A percentile compares a stretch with the other conserved stretches of the same genome.
These are phyloP conservation scores for Crinitomyces ghanaensis DNA, from an alignment of 805 yeast species.

Conservation along the genomic window DNA sequence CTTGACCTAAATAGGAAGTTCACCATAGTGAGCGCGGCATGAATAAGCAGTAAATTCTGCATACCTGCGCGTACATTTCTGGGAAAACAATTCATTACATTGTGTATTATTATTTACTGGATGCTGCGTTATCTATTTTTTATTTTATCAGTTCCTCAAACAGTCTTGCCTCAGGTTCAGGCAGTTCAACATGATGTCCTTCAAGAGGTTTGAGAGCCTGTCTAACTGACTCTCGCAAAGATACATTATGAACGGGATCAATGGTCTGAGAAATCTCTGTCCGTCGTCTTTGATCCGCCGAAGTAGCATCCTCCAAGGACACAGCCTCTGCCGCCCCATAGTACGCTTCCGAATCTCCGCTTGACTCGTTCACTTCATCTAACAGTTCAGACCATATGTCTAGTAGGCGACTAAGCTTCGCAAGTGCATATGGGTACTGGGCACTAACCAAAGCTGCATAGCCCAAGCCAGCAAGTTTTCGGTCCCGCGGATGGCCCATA, in stretches of 20 bases:
- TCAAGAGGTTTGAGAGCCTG: constrained; percentile 8
- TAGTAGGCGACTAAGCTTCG: constrained; percentile 26
- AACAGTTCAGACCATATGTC: constrained; percentile 41
- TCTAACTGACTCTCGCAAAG: constrained; percentile 35
- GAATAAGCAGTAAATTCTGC: too few relatives aligned
- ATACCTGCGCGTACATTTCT: too few relatives aligned
- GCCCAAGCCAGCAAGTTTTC: constrained; percentile 58
- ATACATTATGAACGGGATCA: constrained; percentile 47
- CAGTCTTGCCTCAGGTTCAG: too few relatives aligned
- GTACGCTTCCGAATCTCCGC: constrained; percentile 35
- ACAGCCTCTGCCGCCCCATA: constrained; percentile 13
- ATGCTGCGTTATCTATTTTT: too few relatives aligned
- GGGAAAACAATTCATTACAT: too few relatives aligned
- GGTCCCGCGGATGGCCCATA: constrained; percentile 63
- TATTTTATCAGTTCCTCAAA: too few relatives aligned
- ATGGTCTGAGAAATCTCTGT: constrained; percentile 22
- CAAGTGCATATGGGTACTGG: constrained; percentile 20
- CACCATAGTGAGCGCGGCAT: too few relatives aligned
- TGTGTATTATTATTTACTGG: too few relatives aligned
- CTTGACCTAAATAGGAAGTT: too few relatives aligned
- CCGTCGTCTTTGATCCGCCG: constrained; percentile 22
- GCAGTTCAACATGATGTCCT: constrained; percentile 1
- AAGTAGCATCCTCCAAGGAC: constrained; percentile 8
- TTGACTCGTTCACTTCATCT: constrained; percentile 63
- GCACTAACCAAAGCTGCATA: constrained; percentile 40